Evolutionary conservation across 2,329 filamentous ascomycete genomes (phyloP), one percentile per base, ranked within the genome.

Genomic region (Biscogniauxia mediterranea): DNA sequence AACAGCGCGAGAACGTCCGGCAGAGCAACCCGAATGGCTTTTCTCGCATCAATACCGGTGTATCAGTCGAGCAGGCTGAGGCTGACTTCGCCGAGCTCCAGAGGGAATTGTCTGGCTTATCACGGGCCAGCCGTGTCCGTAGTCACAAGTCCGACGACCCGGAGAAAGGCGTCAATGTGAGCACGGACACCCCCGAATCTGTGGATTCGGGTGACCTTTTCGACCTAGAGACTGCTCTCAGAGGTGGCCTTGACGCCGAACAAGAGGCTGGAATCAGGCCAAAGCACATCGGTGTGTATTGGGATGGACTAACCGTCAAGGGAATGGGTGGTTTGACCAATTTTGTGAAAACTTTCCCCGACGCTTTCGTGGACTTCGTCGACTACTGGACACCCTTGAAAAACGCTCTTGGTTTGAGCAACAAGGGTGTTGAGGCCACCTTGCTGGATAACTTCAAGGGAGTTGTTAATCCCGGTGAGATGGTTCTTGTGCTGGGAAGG

Each of bases 401-500:
- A 76, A 80, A 78, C 19, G 69, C 92, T 9, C 76, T 93, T 1
- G 89, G 90, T 0, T 70, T 87, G 17, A 86, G 87, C 0, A 85
- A 85, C 60, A 91, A 90, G 73, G 88, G 88, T 1, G 80, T 80
- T 32, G 89, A 96, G 72, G 84, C 88, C 50, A 88, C 91, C 5
- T 88, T 96, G 53, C 77, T 96, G 23, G 83, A 91, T 63, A 80
- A 85, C 65, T 95, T 93, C 77, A 82, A 81, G 56, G 90, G 89
- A 32, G 82, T 90, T 1, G 85, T 87, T 60, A 87, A 89, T 65
- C 90, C 92, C 0, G 93, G 93, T 0, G 93, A 97, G 79, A 96
- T 97, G 92, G 84, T 94, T 0, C 80, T 96, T 1, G 92, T 96
- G 0, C 80, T 96, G 6, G 92, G 92, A 21, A 85, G 88, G 64